Evolutionary conservation across 352 stramenopile species (phyloP), one percentile per base, ranked within the genome.

Genomic region (Phytophthora idaei): DNA sequence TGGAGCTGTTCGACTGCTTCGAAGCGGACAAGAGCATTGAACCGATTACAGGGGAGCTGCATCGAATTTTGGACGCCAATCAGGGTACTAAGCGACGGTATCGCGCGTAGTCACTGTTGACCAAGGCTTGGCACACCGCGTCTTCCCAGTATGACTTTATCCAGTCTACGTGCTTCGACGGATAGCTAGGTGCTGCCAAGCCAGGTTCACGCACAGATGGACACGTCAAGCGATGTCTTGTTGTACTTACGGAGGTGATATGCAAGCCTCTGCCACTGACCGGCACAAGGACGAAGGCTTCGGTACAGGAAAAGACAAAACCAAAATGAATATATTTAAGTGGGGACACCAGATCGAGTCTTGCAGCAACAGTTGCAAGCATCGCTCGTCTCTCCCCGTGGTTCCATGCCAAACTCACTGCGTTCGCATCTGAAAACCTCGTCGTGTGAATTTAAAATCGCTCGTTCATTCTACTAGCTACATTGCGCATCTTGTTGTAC

Each of bases 401-500:
- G 41, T 69, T 63, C 60, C 48, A 64, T 65, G 29, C 42, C 56
- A 53, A 50, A 9, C 51, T 34, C 36, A 45, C 28, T 55, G 48
- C 41, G n/a, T 36, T 48, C 41, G 54, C 57, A 58, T 45, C 14
- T 9, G 37, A 15, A 51, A 61, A 55, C n/a, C 3, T 56, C 15
- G 14, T 54, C 15, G 15, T 39, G n/a, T 54, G 10, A 25, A 62
- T 90, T 94, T 94, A 98, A 77, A 97, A 98, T 50, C 94, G 84
- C 78, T 98, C 97, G 77, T 97, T 99, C 96, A 99, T 98, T 76
- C 98, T 86, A 74, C 97, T 98, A 41, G 97, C 96, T 42, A 99
- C 98, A 78, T 97, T 98, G 60, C 97, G 92, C 97, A 99, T 99
- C 80, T 99, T 98, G 82, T 99, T 99, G 86, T 99, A 99, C 60